Base-by-base conservation (phyloP, 1,284 basidiomycete species). In the Meripilus lineatus region DNA sequence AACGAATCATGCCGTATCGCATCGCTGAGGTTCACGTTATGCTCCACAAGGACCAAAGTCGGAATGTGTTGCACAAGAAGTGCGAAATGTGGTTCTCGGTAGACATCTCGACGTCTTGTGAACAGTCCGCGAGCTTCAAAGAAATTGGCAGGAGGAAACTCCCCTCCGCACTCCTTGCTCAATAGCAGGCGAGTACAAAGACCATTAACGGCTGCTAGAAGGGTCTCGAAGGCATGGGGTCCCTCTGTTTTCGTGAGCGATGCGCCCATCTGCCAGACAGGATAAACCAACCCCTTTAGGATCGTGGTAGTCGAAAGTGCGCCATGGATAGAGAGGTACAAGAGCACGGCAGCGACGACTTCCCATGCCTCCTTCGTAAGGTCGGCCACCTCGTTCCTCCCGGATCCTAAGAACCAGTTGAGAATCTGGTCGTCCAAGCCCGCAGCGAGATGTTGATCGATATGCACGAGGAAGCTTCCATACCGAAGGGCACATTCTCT, bases 271-370 rank as follows among this genome's bases (percentile, higher is more conserved):
- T 71, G 66, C 87, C 87, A 90, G 3, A 78, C 76, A 15, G 84
- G 84, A 59, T 86, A 89, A 13, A 89, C 74, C 14, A 90, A 61
- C 17, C 86, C 84, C 45, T 73, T 67, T 28, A 90, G 64, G 26
- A 90, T 72, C 1, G 84, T 86, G 1, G 84, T 83, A 4, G 81
- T 79, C 40, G 75, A 73, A 21, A 90, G 63, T 3, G 84, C 79
- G 18, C 82, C 84, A 45, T 77, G 75, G 18, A 81, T 72, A n/a
- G 72, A 72, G 18, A 89, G 68, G 56, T 81, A 76, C 1, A 87
- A 59, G 2, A 89, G 65, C 2, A 87, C 74, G 4, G 75, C 66
- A 3, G 67, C 74, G 39, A 85, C 65, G 24, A 83, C 69, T 49
- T 78, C 74, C 87, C 88, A 90, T 1, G 72, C 70, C 25, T 82